These are phyloP conservation scores for Thamnidium elegans DNA, from an alignment of 192 early-diverging fungal species.

Conservation along the genomic window DNA sequence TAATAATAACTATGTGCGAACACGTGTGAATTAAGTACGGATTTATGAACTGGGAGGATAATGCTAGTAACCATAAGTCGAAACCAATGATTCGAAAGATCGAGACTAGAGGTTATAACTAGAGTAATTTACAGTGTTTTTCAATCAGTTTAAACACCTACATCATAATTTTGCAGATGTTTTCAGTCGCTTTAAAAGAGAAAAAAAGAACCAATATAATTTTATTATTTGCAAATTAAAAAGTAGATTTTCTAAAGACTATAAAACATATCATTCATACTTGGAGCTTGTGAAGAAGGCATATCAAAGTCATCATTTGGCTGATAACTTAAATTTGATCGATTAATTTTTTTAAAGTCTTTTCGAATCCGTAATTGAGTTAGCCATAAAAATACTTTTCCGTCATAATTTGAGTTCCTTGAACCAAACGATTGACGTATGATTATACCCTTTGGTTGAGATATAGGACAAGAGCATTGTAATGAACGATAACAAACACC, in stretches of 20 bases:
- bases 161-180: no score
- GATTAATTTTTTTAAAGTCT: neutral
- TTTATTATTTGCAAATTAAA: no score
- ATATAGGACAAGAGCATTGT: neutral
- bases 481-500: neutral
- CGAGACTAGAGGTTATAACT: no score
- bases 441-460: neutral
- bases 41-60: no score
- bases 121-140: no score
- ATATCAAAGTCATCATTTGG: neutral
- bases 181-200: no score
- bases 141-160: no score
- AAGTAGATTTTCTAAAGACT: neutral
- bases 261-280: conserved; percentile 18
- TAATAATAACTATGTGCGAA: no score
- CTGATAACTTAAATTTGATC: neutral
- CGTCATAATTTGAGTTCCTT: neutral
- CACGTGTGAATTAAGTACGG: no score
- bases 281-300: neutral
- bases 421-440: neutral
- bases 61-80: no score
- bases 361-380: neutral
- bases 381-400: conserved; percentile 2
- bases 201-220: no score
- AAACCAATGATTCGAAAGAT: no score